Evolutionary conservation across 768 basidiomycete genomes (phyloP).

Genomic region (Lyophyllum semitale): DNA sequence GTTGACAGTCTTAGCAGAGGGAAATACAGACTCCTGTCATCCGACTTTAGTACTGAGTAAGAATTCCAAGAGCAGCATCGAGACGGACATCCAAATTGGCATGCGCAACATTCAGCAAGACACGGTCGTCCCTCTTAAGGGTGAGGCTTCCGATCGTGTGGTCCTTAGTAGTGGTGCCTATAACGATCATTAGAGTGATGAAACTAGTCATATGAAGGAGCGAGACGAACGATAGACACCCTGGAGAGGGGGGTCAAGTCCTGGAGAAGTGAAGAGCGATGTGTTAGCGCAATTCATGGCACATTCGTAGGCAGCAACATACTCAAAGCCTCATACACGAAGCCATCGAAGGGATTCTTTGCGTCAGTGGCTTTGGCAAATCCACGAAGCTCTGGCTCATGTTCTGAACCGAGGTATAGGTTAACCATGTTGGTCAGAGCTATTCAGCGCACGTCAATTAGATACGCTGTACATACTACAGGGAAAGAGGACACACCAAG

Average conservation of each 20-base stretch:
- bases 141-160: constrained; percentile 41
- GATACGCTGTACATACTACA: not conserved
- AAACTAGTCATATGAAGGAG: not conserved
- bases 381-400: constrained; percentile 37
- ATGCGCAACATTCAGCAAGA: constrained; percentile 63
- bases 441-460: constrained; percentile 22
- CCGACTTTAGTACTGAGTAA: not conserved
- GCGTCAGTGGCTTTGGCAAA: constrained; percentile 31
- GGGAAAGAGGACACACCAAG: constrained; percentile 47
- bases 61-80: not conserved
- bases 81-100: constrained; percentile 60
- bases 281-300: not conserved
- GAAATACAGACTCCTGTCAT: constrained; percentile 52
- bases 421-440: constrained; percentile 70
- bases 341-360: constrained; percentile 48
- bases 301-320: constrained; percentile 25
- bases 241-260: constrained; percentile 72
- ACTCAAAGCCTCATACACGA: constrained; percentile 72
- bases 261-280: constrained; percentile 37
- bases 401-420: constrained; percentile 56
- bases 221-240: constrained; percentile 61
- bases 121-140: constrained; percentile 47
- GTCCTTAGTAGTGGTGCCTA: constrained; percentile 51
- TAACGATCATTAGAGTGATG: not conserved
- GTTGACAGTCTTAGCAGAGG: constrained; percentile 46